Evolutionary conservation across 202 grass and related monocot species (phyloP).

Genomic region (Zoysia matrella): DNA sequence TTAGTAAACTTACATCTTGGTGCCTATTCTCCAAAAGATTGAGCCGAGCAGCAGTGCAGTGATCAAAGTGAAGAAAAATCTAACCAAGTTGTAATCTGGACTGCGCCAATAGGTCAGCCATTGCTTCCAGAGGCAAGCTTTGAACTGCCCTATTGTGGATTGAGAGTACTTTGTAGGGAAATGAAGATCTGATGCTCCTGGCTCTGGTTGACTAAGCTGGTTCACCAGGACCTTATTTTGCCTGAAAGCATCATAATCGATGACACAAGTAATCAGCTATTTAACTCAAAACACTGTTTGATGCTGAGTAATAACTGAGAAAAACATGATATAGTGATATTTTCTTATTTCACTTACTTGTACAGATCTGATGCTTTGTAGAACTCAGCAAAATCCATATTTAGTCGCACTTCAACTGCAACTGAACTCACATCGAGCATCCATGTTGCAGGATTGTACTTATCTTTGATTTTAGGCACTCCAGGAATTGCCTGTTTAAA

Average conservation of each 20-base stretch:
- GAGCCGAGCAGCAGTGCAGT: conserved; percentile 75
- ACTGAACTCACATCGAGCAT: conserved; percentile 95
- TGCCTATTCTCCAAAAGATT: conserved; percentile 92
- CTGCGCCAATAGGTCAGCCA: conserved; percentile 92
- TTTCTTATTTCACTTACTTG: conserved; percentile 52
- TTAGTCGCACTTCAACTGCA: conserved; percentile 82
- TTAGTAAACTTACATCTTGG: neutral
- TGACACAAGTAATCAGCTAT: conserved; percentile 27
- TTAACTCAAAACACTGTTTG: neutral
- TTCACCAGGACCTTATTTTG: conserved; percentile 74
- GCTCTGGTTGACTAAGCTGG: conserved; percentile 65
- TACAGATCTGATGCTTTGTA: conserved; percentile 75
- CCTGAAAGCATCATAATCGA: conserved; percentile 43
- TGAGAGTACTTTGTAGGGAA: conserved; percentile 44
- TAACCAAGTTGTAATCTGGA: conserved; percentile 94
- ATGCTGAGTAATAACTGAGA: neutral
- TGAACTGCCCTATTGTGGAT: conserved; percentile 56
- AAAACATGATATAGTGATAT: neutral
- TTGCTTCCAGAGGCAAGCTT: conserved; percentile 96
- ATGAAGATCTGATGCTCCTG: conserved; percentile 69
- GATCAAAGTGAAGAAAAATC: conserved; percentile 84
- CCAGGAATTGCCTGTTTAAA: conserved; percentile 81
- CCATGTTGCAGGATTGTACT: conserved; percentile 95
- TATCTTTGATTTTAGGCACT: conserved; percentile 92
- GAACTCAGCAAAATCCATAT: conserved; percentile 82